phyloP scores from a whole-genome alignment of 306 rosid species.

The Inga oerstediana region DNA sequence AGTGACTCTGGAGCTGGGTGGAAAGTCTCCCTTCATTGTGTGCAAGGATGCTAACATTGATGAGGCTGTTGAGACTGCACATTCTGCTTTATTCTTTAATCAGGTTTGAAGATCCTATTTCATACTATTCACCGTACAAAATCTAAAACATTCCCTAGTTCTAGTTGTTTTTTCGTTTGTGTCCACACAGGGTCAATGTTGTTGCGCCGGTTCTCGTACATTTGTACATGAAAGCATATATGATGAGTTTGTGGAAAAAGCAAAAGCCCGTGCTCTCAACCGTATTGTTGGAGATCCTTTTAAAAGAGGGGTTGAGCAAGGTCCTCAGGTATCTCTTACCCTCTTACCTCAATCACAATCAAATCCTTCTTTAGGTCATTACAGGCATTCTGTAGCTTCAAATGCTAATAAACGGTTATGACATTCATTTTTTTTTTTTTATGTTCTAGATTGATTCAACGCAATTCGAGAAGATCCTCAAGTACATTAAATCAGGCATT shows the following conservation, averaged over 20 bases:
- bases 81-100: conserved; percentile 71
- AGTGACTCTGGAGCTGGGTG: conserved; percentile 81
- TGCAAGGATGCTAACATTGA: conserved; percentile 81
- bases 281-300: conserved; percentile 84
- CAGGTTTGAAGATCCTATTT: conserved; percentile 49
- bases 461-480: conserved; percentile 69
- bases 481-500: conserved; percentile 63
- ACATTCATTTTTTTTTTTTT: not conserved
- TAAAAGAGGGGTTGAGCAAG: conserved; percentile 73
- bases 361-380: not conserved
- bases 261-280: conserved; percentile 58
- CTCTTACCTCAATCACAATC: not conserved
- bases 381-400: not conserved
- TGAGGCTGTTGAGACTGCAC: conserved; percentile 75
- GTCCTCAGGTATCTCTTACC: conserved; percentile 73
- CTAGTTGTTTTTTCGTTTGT: conserved; percentile 5
- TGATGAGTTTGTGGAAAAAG: conserved; percentile 70
- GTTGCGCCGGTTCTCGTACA: conserved; percentile 86
- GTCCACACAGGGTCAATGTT: conserved; percentile 74
- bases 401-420: conserved; percentile 6
- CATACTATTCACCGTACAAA: conserved; percentile 3
- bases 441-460: conserved; percentile 52
- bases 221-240: conserved; percentile 76
- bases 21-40: conserved; percentile 81
- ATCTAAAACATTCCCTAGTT: not conserved